Conservation (phyloP, 164 flowering plant species). For the Amborella trichopoda region DNA sequence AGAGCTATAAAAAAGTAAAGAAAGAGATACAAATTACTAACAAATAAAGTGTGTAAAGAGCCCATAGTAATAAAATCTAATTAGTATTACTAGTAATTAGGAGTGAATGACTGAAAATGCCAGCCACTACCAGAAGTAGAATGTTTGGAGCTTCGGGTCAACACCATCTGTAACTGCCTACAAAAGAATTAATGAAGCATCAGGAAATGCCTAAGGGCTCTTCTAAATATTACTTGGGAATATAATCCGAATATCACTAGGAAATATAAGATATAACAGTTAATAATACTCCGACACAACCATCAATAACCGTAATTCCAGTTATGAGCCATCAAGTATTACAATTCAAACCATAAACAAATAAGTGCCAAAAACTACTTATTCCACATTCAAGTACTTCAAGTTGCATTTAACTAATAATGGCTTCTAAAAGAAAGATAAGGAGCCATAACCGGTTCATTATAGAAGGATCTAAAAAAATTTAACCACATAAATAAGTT, state of each 20-base stretch:
- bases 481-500: not conserved
- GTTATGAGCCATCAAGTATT: too few species aligned
- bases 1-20: slow-evolving; percentile 33
- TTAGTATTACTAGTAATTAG: not conserved
- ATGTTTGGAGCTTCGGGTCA: slow-evolving; percentile 52
- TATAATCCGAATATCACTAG: too few species aligned
- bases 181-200: not conserved
- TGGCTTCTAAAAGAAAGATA: not conserved
- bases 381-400: too few species aligned
- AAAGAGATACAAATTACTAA: not conserved
- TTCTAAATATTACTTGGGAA: not conserved
- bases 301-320: too few species aligned
- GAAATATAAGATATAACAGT: too few species aligned
- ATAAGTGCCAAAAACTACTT: too few species aligned
- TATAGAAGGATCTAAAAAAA: not conserved
- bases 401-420: too few species aligned
- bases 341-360: too few species aligned
- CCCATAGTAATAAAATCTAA: not conserved
- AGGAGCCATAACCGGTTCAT: not conserved
- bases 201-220: not conserved
- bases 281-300: too few species aligned
- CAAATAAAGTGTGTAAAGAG: not conserved
- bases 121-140: slow-evolving; percentile 52
- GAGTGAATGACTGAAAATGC: not conserved
- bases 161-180: slow-evolving; percentile 63